Base-by-base conservation (phyloP, 306 rosid species). In the Mimosa pudica region DNA sequence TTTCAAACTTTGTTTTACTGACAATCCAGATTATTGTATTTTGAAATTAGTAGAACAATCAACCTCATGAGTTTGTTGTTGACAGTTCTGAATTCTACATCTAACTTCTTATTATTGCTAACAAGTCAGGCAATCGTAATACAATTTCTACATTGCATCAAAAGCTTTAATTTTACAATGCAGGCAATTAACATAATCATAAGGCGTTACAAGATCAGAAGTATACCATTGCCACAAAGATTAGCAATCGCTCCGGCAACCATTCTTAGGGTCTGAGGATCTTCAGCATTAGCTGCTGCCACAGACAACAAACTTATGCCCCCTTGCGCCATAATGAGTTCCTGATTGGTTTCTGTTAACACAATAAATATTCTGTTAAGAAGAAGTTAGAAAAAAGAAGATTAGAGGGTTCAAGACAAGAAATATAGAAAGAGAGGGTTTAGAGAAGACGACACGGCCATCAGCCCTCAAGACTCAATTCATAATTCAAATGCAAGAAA, bases 181-280 rank as follows among this genome's bases (percentile, higher is more conserved):
- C 61, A 73, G 66, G 45, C 35, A 62, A 49, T 32, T 20, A 52
- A 77, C 58, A 77, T 74, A 85, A 61, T 10, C 52, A 78, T 33
- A 42, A 24, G 69, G 36, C 62, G 70, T 69, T 76, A 61, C 70
- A 71, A 81, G 83, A 71, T 78, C 73, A 82, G 73, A 20, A 63
- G 42, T 81, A 86, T 88, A 96, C 99, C 99, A 73, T 96, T 96
- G 80, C 99, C 99, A 44, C 98, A 96, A 73, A 96, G 97, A 82
- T 96, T 96, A 79, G 98, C 99, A 24, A 96, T 87, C 60, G 99
- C 99, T 64, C 99, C 99, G 61, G 99, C 99, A 80, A 96, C 89
- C 99, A 96, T 96, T 66, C 99, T 86, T 74, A 96, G 98, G 7
- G 99, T 96, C 82, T 96, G 99, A 77, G 99, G 96, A 85, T 96